Conservation (phyloP, 495 filamentous ascomycete genomes). For the Penicillium canescens region DNA sequence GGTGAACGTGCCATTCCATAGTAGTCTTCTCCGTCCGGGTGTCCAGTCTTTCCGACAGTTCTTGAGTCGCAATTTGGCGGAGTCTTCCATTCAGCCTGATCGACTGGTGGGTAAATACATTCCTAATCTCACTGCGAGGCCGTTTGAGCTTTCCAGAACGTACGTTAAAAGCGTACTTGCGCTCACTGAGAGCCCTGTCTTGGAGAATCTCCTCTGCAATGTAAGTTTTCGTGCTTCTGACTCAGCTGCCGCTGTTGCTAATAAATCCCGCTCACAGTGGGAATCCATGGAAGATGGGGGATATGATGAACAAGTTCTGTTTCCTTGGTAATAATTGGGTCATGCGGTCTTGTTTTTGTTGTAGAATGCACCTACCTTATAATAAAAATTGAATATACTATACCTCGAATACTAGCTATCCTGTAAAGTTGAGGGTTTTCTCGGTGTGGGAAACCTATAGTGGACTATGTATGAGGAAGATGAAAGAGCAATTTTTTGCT, state of each 20-base stretch:
- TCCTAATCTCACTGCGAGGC: slow-evolving; percentile 17
- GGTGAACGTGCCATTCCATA: slow-evolving; percentile 50
- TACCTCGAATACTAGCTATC: background rate
- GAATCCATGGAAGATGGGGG: background rate
- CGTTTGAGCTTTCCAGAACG: slow-evolving; percentile 7
- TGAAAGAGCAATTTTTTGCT: too few species aligned
- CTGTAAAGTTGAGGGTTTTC: background rate
- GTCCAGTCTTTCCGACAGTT: slow-evolving; percentile 16
- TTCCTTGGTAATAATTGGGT: background rate
- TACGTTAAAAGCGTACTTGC: background rate
- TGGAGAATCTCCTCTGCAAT: background rate
- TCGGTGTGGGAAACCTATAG: background rate
- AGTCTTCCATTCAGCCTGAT: slow-evolving; percentile 6
- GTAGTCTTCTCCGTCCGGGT: slow-evolving; percentile 25
- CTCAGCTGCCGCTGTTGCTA: background rate
- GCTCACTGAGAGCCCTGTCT: background rate
- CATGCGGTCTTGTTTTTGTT: background rate
- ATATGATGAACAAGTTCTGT: background rate
- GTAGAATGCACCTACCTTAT: background rate
- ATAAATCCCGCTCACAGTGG: background rate
- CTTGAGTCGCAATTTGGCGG: slow-evolving; percentile 10
- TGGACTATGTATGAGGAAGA: background rate
- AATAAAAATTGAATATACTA: background rate
- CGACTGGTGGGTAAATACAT: slow-evolving; percentile 17
- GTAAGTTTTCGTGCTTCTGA: background rate